A percentile compares a stretch with the other conserved stretches of the same genome.
phyloP scores from a whole-genome alignment of 495 filamentous ascomycete species.

The Talaromyces borbonicus region DNA sequence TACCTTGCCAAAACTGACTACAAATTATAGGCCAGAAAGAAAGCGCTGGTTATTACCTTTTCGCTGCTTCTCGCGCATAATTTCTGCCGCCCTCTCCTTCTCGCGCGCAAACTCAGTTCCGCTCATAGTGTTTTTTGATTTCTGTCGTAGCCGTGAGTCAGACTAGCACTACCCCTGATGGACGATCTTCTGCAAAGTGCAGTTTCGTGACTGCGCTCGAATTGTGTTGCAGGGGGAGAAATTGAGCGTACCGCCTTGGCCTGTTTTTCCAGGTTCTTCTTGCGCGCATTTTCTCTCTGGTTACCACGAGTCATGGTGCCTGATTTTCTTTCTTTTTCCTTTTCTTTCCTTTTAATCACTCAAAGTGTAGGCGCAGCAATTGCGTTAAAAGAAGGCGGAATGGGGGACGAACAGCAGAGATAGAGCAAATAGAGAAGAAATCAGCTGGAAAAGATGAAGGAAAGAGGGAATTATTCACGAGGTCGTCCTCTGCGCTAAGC shows the following conservation, averaged over 20 bases:
- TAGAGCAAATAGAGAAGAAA: no score
- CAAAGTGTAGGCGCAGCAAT: background rate
- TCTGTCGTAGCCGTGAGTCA: constrained; percentile 47
- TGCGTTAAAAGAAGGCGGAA: background rate
- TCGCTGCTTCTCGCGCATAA: constrained; percentile 86
- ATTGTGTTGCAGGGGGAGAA: background rate
- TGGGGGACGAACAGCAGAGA: background rate
- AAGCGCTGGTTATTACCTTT: constrained; percentile 45
- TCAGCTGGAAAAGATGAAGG: no score
- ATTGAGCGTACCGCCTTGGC: constrained; percentile 39
- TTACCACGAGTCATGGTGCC: constrained; percentile 80
- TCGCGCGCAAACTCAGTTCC: constrained; percentile 61
- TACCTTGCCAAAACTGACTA: constrained; percentile 1
- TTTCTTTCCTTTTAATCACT: background rate
- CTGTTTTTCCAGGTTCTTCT: constrained; percentile 64
- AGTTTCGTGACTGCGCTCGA: no score
- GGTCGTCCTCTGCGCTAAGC: constrained; percentile 1
- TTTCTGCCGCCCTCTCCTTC: constrained; percentile 67
- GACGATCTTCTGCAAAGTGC: no score
- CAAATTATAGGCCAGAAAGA: background rate
- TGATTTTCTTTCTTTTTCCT: background rate
- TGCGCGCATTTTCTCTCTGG: constrained; percentile 81
- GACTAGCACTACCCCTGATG: background rate
- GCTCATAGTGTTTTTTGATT: constrained; percentile 45
- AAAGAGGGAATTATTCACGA: no score